phyloP scores from a whole-genome alignment of 768 basidiomycete genomes.

The Suillus ampliporus region DNA sequence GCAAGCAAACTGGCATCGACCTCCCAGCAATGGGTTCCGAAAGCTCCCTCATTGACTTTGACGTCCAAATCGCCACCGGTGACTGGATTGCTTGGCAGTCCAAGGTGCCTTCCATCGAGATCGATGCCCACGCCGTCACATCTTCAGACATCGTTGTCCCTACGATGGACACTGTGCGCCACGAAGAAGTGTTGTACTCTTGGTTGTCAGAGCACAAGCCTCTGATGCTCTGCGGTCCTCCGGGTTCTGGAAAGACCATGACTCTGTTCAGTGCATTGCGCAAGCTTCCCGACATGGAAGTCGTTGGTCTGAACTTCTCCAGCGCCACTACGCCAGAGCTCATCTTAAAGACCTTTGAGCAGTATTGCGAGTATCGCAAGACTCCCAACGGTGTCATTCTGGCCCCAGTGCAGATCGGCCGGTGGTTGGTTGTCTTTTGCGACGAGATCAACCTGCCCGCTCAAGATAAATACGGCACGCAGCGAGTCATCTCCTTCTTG shows the following conservation, averaged over 20 bases:
- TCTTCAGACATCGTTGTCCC: constrained; percentile 97
- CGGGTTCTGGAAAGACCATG: constrained; percentile 99
- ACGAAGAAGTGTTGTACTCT: constrained; percentile 98
- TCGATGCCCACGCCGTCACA: constrained; percentile 95
- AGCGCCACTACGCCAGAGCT: constrained; percentile 98
- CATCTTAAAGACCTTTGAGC: constrained; percentile 98
- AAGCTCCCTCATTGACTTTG: constrained; percentile 91
- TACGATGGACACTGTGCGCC: constrained; percentile 97
- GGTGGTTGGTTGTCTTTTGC: constrained; percentile 99
- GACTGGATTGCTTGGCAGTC: constrained; percentile 95
- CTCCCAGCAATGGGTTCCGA: constrained; percentile 78
- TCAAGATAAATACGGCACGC: constrained; percentile 96
- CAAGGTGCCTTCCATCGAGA: constrained; percentile 92
- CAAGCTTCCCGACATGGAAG: constrained; percentile 98
- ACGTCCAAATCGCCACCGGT: constrained; percentile 84
- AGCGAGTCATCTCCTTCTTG: constrained; percentile 97
- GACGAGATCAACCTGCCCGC: constrained; percentile 99
- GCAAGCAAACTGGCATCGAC: constrained; percentile 87
- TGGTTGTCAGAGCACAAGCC: constrained; percentile 99
- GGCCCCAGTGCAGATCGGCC: constrained; percentile 91
- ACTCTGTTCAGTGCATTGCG: constrained; percentile 97
- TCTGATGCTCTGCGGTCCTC: constrained; percentile 96
- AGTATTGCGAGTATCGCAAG: constrained; percentile 99
- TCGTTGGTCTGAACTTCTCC: constrained; percentile 98
- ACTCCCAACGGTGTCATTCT: constrained; percentile 98